Conservation (phyloP, 2,329 filamentous ascomycete genomes). For the Cladobotryum mycophilum region DNA sequence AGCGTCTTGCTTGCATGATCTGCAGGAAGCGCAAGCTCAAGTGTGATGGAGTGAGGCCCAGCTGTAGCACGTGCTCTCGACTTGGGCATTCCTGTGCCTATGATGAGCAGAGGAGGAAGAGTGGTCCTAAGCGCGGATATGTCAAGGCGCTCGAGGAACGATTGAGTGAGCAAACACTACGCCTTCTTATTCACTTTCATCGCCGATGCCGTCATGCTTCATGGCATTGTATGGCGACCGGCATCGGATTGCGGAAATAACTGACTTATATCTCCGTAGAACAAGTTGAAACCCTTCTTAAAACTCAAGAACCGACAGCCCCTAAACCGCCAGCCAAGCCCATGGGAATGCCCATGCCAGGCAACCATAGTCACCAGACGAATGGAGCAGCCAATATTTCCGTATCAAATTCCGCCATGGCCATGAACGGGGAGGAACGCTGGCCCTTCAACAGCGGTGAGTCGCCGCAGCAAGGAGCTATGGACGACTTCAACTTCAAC, state of each 20-base stretch:
- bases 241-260: background rate
- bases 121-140: constrained; percentile 88
- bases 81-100: constrained; percentile 83
- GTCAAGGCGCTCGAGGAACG: constrained; percentile 91
- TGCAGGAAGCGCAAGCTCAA: constrained; percentile 88
- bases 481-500: constrained; percentile 56
- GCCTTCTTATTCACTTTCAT: background rate
- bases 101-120: constrained; percentile 89
- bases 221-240: background rate
- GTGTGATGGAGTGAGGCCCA: constrained; percentile 79
- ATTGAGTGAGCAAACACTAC: constrained; percentile 57
- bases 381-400: constrained; percentile 21
- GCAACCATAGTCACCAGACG: constrained; percentile 24
- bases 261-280: constrained; percentile 44
- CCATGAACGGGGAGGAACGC: constrained; percentile 42
- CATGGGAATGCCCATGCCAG: constrained; percentile 21
- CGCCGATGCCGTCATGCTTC: background rate
- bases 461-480: constrained; percentile 41
- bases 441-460: constrained; percentile 52
- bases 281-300: constrained; percentile 87
- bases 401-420: constrained; percentile 41
- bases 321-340: constrained; percentile 25
- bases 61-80: constrained; percentile 83
- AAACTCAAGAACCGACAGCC: constrained; percentile 54
- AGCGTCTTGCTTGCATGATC: constrained; percentile 90